phyloP scores from a whole-genome alignment of 495 filamentous ascomycete genomes.

The Penicillium riverlandense region DNA sequence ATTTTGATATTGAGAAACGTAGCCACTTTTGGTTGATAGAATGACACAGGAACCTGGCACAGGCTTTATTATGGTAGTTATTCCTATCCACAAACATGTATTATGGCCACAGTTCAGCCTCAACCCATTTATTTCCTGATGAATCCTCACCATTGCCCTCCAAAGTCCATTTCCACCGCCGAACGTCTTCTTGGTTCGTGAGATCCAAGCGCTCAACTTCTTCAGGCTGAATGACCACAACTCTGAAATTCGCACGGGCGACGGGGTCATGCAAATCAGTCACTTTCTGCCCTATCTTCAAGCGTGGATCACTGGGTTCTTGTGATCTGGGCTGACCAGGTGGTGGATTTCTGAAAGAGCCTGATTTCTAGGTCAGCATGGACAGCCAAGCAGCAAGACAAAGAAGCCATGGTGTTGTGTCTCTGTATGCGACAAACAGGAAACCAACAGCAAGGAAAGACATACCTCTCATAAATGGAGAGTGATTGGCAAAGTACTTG shows the following conservation, averaged over 20 bases:
- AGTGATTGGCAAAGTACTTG: slow-evolving; percentile 81
- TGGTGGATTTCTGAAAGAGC: slow-evolving; percentile 67
- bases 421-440: neutral
- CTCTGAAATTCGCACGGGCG: slow-evolving; percentile 74
- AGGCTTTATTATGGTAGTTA: no score
- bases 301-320: slow-evolving; percentile 35
- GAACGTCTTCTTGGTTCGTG: slow-evolving; percentile 52
- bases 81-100: neutral
- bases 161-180: slow-evolving; percentile 61
- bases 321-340: slow-evolving; percentile 56
- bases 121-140: slow-evolving; percentile 56
- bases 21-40: no score
- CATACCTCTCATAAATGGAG: slow-evolving; percentile 63
- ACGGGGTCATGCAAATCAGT: slow-evolving; percentile 57
- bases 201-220: slow-evolving; percentile 76
- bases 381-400: neutral
- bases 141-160: slow-evolving; percentile 25
- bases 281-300: slow-evolving; percentile 60
- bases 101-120: slow-evolving; percentile 77
- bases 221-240: slow-evolving; percentile 74
- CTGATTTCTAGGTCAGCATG: slow-evolving; percentile 20
- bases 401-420: neutral
- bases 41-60: no score
- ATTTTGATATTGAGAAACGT: no score
- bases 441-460: slow-evolving; percentile 1